Base-by-base conservation (phyloP, 176 grass and related monocot species). In the Miscanthus lutarioriparius region DNA sequence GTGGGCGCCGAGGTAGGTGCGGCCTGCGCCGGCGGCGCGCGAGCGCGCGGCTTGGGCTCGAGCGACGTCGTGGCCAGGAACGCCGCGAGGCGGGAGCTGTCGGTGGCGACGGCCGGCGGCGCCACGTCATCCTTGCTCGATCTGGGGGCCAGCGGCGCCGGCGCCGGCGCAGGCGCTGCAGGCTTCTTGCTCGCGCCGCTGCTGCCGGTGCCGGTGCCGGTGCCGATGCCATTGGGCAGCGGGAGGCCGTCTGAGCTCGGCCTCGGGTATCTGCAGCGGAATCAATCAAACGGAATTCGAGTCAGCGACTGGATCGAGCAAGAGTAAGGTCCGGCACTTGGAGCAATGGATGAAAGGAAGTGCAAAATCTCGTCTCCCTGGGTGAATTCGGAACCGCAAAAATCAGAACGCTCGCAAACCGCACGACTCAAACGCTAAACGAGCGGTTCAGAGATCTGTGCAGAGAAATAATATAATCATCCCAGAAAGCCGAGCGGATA, bases 231-330 rank as follows among this genome's bases (percentile, higher is more conserved):
- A 85, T 89, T 88, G 51, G 81, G 48, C 41, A 90, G 85, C 1
- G 85, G 89, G 19, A 90, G 44, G 67, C 77, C 71, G 67, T 97
- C 94, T 10, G 89, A 74, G 51, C 64, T 90, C 3, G 91, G 77
- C 87, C 85, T 92, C 76, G 91, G 87, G 80, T 53, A 94, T 88
- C 94, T 97, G 87, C 67, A 48, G 27, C 26, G 12, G 69, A 77
- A 75, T 4, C 56, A 78, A 45, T 39, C 56, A 80, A 87, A 54
- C 23, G 1, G 19, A 20, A 15, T 22, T 12, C 2, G 19, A 35
- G 37, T 80, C 3, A 83, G 11, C 19, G 62, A 83, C 76, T 80
- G 79, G 86, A 83, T 84, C 58, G 71, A 63, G 45, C 16, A 71
- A 82, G 78, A 79, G 79, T 7, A 28, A 64, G 67, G 84, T 64